These are phyloP conservation scores for Ilyonectria sp. DNA, from an alignment of 2,329 filamentous ascomycete species.

Conservation along the genomic window DNA sequence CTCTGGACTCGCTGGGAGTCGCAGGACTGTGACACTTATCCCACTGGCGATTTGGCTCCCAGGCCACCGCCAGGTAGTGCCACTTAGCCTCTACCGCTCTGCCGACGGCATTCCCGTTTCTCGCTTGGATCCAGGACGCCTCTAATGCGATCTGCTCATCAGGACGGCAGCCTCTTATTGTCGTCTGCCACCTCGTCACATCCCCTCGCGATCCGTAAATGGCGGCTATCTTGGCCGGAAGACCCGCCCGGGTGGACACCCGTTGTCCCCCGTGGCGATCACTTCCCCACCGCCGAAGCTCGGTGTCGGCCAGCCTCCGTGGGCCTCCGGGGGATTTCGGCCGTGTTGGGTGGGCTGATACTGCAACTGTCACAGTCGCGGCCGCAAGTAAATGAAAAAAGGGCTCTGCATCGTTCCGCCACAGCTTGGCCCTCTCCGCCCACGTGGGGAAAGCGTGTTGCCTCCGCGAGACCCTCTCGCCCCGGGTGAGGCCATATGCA, in stretches of 20 bases:
- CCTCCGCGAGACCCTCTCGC: neutral
- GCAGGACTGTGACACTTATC: neutral
- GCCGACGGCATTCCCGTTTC: neutral
- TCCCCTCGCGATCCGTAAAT: neutral
- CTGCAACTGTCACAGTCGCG: neutral
- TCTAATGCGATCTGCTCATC: neutral
- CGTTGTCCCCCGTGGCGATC: neutral
- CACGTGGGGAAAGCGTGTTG: conserved; percentile 19
- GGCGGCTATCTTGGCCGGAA: neutral
- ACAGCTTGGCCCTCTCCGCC: conserved; percentile 4
- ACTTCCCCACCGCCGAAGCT: conserved; percentile 4
- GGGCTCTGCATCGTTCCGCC: conserved; percentile 9
- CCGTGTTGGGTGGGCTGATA: neutral
- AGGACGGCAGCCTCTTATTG: neutral
- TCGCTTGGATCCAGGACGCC: neutral
- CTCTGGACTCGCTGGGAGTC: neutral
- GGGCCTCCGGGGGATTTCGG: neutral
- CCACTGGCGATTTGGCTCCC: neutral
- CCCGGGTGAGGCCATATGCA: conserved; percentile 11
- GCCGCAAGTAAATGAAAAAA: conserved; percentile 6
- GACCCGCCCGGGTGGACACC: neutral
- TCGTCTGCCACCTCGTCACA: neutral
- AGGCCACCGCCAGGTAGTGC: neutral
- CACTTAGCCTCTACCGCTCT: neutral
- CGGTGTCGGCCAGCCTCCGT: neutral